phyloP scores from a whole-genome alignment of 495 filamentous ascomycete species.

The Penicillium mononematosum region DNA sequence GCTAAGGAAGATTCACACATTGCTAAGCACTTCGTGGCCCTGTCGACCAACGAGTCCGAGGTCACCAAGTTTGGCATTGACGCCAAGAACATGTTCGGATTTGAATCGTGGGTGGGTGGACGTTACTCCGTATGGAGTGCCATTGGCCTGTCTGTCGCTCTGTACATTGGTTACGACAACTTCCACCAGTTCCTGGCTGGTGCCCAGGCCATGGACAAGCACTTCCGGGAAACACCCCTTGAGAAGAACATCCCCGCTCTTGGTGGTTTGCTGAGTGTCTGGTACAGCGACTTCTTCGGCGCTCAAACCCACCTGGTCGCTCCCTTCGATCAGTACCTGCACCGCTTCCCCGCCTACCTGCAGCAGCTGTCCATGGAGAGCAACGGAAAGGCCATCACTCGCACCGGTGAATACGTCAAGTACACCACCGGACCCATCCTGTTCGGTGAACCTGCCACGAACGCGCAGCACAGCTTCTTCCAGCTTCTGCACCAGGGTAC shows the following conservation, averaged over 20 bases:
- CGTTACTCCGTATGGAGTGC: constrained; percentile 98
- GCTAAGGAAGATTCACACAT: constrained; percentile 73
- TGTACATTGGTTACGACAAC: constrained; percentile 96
- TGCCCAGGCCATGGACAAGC: constrained; percentile 96
- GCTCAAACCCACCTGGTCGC: constrained; percentile 96
- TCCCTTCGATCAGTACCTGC: constrained; percentile 98
- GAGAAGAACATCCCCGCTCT: constrained; percentile 93
- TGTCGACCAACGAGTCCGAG: constrained; percentile 93
- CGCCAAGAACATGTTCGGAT: constrained; percentile 97
- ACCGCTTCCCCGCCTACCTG: constrained; percentile 97
- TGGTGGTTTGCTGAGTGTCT: constrained; percentile 90
- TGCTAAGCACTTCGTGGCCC: constrained; percentile 97
- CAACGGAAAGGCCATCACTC: constrained; percentile 96
- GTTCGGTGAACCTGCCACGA: constrained; percentile 97
- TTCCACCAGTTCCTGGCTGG: constrained; percentile 96
- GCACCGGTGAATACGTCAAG: constrained; percentile 84
- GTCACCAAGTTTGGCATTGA: constrained; percentile 99
- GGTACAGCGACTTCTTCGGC: constrained; percentile 98
- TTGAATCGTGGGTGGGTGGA: constrained; percentile 96
- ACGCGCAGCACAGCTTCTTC: constrained; percentile 99
- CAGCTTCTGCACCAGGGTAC: constrained; percentile 98
- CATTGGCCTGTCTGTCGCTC: constrained; percentile 88
- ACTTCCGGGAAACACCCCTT: constrained; percentile 87
- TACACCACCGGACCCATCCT: constrained; percentile 95
- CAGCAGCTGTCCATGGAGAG: constrained; percentile 99